Conservation (phyloP, 169 alveolate genomes). For the Plasmodium vivax region DNA sequence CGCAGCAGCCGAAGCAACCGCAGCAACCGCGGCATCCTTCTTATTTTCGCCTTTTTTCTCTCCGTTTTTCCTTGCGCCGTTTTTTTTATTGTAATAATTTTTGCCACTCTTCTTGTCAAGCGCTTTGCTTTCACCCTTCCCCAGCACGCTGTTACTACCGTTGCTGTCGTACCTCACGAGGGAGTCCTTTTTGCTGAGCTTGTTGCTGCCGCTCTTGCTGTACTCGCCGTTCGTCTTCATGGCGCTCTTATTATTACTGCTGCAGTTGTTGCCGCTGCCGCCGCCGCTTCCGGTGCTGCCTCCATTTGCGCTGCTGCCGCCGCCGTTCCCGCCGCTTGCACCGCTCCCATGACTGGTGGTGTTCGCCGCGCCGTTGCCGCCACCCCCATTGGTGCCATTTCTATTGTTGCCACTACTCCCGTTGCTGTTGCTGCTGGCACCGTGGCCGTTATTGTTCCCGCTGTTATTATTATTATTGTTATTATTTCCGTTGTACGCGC, state of each 20-base stretch:
- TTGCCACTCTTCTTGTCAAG: conserved; percentile 17
- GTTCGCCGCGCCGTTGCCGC: neutral
- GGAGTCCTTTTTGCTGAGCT: neutral
- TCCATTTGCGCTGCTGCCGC: neutral
- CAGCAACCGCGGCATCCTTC: neutral
- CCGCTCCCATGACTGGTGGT: neutral
- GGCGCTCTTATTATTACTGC: conserved; percentile 14
- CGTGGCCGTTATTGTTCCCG: neutral
- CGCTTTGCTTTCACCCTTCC: conserved; percentile 2
- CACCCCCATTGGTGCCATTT: neutral
- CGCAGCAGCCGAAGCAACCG: neutral
- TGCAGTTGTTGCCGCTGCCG: neutral
- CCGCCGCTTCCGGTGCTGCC: neutral
- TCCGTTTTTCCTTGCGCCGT: conserved; percentile 3
- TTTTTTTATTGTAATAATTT: conserved; percentile 16
- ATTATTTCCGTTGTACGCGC: neutral
- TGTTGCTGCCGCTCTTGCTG: conserved; percentile 11
- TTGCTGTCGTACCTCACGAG: neutral
- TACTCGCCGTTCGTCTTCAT: neutral
- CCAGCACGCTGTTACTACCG: neutral
- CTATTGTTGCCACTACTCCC: neutral
- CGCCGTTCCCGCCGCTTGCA: too few species aligned
- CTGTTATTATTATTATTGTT: neutral
- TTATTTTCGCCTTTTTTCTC: conserved; percentile 10
- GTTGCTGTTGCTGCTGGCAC: neutral